These are phyloP conservation scores for Cinnamomum chago DNA, from an alignment of 164 flowering plant genomes.

Conservation along the genomic window DNA sequence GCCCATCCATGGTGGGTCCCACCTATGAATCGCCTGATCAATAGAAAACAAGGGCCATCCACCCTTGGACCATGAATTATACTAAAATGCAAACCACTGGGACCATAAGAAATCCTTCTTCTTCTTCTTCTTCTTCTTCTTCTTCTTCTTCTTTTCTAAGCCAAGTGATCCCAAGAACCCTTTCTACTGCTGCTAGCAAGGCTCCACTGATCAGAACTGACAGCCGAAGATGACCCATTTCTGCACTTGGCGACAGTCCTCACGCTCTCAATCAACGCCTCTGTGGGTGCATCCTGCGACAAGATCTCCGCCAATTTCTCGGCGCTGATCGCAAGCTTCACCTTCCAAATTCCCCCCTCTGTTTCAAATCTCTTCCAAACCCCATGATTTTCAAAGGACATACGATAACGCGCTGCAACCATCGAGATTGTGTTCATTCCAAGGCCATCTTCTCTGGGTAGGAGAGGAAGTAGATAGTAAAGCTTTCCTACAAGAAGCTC, in stretches of 20 bases:
- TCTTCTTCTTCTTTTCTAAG: not conserved
- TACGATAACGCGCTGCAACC: conserved; percentile 53
- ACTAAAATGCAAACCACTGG: no score
- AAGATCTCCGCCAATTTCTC: conserved; percentile 69
- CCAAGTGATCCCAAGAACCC: conserved; percentile 37
- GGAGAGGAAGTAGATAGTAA: conserved; percentile 66
- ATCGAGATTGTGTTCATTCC: not conserved
- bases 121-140: no score
- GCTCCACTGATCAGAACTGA: conserved; percentile 70
- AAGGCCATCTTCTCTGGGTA: not conserved
- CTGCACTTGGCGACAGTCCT: conserved; percentile 83
- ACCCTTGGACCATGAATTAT: not conserved
- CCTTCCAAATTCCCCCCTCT: conserved; percentile 76
- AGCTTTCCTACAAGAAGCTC: conserved; percentile 51
- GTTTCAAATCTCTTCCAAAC: conserved; percentile 36
- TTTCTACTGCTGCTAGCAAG: conserved; percentile 53
- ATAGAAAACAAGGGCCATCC: not conserved
- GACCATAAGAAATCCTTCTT: not conserved
- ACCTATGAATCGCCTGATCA: not conserved
- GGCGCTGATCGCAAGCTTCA: conserved; percentile 78
- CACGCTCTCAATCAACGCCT: conserved; percentile 73
- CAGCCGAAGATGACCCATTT: conserved; percentile 25
- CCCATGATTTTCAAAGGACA: conserved; percentile 65
- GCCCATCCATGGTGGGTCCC: not conserved
- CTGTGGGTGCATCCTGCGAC: conserved; percentile 53